These are phyloP conservation scores for Fusarium tanahbumbuense DNA, from an alignment of 2,329 filamentous ascomycete genomes.

Conservation along the genomic window DNA sequence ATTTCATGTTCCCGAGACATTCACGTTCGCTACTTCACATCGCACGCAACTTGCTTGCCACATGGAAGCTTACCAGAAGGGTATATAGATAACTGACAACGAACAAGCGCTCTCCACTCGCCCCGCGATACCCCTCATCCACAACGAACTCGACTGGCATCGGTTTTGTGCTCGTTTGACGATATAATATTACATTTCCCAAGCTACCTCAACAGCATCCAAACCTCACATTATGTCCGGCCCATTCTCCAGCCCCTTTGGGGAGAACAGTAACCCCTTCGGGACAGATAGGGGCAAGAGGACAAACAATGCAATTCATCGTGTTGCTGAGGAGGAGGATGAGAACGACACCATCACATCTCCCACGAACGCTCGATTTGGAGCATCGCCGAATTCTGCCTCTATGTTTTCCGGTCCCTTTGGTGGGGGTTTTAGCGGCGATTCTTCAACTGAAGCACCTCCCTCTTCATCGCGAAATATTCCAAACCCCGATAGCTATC, in stretches of 20 bases:
- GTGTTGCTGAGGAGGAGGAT: constrained; percentile 86
- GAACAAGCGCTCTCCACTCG: constrained; percentile 66
- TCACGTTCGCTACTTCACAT: background rate
- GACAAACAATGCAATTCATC: constrained; percentile 55
- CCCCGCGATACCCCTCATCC: constrained; percentile 74
- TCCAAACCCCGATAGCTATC: constrained; percentile 76
- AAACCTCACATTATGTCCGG: constrained; percentile 70
- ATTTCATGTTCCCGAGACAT: background rate
- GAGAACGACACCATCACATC: constrained; percentile 81
- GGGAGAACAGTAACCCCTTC: constrained; percentile 61
- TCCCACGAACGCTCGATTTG: constrained; percentile 74
- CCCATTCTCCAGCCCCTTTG: constrained; percentile 80
- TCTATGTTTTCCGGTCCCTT: constrained; percentile 62
- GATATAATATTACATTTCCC: constrained; percentile 10
- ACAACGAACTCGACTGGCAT: constrained; percentile 74
- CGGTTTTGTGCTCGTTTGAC: constrained; percentile 16
- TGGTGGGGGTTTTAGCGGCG: constrained; percentile 57
- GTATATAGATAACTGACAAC: constrained; percentile 71
- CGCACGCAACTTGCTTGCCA: constrained; percentile 57
- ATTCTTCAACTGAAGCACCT: constrained; percentile 60
- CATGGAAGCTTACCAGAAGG: constrained; percentile 65
- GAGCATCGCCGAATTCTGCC: constrained; percentile 52
- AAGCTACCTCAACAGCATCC: background rate
- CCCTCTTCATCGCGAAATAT: constrained; percentile 60
- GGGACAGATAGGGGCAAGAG: constrained; percentile 40